These are phyloP conservation scores for Lactarius hengduanensis DNA, from an alignment of 768 basidiomycete species.

Conservation along the genomic window DNA sequence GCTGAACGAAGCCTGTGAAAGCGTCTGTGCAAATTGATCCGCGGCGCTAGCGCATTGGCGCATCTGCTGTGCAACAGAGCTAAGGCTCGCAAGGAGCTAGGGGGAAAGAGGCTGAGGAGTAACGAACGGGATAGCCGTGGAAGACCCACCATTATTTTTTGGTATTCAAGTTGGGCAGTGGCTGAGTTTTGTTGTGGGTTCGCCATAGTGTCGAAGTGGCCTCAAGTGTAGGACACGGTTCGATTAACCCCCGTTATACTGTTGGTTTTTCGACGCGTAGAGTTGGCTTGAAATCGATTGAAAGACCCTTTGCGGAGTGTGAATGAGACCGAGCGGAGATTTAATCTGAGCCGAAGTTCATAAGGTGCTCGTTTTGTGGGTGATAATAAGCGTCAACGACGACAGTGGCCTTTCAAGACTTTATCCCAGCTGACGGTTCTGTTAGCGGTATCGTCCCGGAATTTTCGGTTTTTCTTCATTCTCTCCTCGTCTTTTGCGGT, in stretches of 20 bases:
- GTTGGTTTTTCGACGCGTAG: background rate
- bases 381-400: slow-evolving; percentile 25
- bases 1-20: slow-evolving; percentile 41
- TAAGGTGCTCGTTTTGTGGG: slow-evolving; percentile 6
- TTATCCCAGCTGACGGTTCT: slow-evolving; percentile 26
- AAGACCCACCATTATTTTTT: slow-evolving; percentile 33
- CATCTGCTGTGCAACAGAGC: slow-evolving; percentile 59
- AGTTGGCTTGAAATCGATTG: slow-evolving; percentile 10
- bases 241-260: background rate
- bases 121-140: background rate
- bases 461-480: slow-evolving; percentile 23
- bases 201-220: slow-evolving; percentile 23
- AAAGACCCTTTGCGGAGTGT: slow-evolving; percentile 20
- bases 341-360: slow-evolving; percentile 21
- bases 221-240: background rate
- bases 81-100: slow-evolving; percentile 57
- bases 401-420: slow-evolving; percentile 27
- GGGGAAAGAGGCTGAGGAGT: slow-evolving; percentile 22
- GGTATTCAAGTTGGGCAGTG: slow-evolving; percentile 34
- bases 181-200: slow-evolving; percentile 28
- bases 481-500: slow-evolving; percentile 27
- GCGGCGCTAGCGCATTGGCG: slow-evolving; percentile 59
- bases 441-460: slow-evolving; percentile 27
- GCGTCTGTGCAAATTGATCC: slow-evolving; percentile 55
- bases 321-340: slow-evolving; percentile 23